Conservation (phyloP, 805 yeast genomes). For the Ogataea angusta region DNA sequence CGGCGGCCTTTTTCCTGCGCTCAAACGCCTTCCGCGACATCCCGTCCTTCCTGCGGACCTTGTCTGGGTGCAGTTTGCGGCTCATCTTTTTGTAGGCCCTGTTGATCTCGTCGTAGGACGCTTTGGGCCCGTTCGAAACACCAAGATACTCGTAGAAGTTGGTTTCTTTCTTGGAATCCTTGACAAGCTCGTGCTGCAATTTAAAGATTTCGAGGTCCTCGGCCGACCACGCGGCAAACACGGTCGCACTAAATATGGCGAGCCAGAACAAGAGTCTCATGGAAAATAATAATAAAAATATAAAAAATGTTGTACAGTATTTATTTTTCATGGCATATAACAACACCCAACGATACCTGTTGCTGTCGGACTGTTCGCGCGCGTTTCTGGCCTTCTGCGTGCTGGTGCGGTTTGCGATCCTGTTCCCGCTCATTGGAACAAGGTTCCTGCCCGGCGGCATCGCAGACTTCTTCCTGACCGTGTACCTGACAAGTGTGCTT, state of each 20-base stretch:
- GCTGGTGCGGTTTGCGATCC: slow-evolving; percentile 44
- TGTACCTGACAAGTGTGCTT: slow-evolving; percentile 12
- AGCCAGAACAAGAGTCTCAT: slow-evolving; percentile 15
- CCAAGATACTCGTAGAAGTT: slow-evolving; percentile 70
- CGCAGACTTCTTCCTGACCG: slow-evolving; percentile 51
- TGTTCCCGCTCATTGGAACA: slow-evolving; percentile 63
- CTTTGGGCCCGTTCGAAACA: slow-evolving; percentile 38
- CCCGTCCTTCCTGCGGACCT: slow-evolving; percentile 43
- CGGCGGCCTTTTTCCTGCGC: slow-evolving; percentile 44
- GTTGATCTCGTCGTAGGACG: slow-evolving; percentile 51
- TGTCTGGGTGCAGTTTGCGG: slow-evolving; percentile 82
- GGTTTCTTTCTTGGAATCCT: slow-evolving; percentile 45
- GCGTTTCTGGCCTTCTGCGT: slow-evolving; percentile 49
- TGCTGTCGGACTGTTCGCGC: slow-evolving; percentile 27
- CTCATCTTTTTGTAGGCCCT: slow-evolving; percentile 71
- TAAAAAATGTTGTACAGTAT: background rate
- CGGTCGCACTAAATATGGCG: slow-evolving; percentile 1
- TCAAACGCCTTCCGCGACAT: slow-evolving; percentile 27
- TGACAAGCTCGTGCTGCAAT: slow-evolving; percentile 59
- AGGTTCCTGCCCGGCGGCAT: slow-evolving; percentile 68
- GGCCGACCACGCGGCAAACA: slow-evolving; percentile 28
- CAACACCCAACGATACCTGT: slow-evolving; percentile 23
- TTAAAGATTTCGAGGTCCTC: slow-evolving; percentile 81
- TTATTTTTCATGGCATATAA: slow-evolving; percentile 15
- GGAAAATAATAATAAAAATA: slow-evolving; percentile 1